These are phyloP conservation scores for Rhizopogon vinicolor DNA, from an alignment of 768 basidiomycete species.

Conservation along the genomic window DNA sequence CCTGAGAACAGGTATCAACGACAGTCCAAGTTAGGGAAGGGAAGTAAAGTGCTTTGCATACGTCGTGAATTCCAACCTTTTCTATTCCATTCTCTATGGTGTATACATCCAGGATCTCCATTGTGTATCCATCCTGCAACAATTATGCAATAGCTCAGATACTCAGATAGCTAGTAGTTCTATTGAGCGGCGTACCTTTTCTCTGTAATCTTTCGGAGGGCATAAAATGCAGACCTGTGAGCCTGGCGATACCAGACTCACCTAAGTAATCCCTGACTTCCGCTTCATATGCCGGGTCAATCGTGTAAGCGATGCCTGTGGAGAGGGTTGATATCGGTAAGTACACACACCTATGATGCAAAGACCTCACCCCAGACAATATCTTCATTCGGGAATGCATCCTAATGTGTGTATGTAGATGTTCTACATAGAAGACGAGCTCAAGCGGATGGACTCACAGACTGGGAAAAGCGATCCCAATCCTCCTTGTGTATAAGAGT, in stretches of 20 bases:
- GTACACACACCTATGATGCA: background rate
- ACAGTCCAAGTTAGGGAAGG: background rate
- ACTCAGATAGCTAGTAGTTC: background rate
- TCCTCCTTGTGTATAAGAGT: slow-evolving; percentile 86
- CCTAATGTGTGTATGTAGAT: slow-evolving; percentile 9
- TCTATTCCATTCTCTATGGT: slow-evolving; percentile 47
- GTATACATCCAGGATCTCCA: slow-evolving; percentile 74
- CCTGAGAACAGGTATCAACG: slow-evolving; percentile 29
- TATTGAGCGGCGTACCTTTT: slow-evolving; percentile 51
- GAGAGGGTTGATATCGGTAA: background rate
- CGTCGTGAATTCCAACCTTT: slow-evolving; percentile 51
- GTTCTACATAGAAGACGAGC: background rate
- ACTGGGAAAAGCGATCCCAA: slow-evolving; percentile 73
- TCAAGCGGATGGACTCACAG: slow-evolving; percentile 33
- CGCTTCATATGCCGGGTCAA: slow-evolving; percentile 68
- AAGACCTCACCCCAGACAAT: slow-evolving; percentile 57
- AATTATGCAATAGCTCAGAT: background rate
- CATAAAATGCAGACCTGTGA: background rate
- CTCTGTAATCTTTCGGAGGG: slow-evolving; percentile 62
- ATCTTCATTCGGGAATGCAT: slow-evolving; percentile 28
- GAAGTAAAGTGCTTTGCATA: slow-evolving; percentile 20
- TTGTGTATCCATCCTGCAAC: slow-evolving; percentile 82
- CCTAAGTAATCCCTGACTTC: slow-evolving; percentile 86
- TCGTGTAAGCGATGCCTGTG: slow-evolving; percentile 79
- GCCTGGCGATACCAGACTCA: slow-evolving; percentile 23